Percentiles rank a stretch among this genome's conserved stretches.
These are phyloP conservation scores for Trichoderma sp. DNA, from an alignment of 2,329 filamentous ascomycete species.

Conservation along the genomic window DNA sequence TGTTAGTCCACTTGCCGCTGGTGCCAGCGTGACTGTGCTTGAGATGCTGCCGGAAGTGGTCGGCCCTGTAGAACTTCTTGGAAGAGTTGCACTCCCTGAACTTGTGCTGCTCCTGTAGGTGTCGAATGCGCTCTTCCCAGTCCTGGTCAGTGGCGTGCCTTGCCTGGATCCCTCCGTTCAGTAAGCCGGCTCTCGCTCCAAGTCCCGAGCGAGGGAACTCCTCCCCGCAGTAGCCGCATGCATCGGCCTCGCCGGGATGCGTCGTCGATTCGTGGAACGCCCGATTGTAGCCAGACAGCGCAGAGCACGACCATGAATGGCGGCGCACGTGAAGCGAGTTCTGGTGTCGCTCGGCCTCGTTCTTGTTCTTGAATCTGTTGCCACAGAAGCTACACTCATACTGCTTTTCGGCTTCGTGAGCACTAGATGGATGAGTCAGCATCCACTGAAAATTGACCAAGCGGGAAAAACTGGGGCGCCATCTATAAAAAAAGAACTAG, in stretches of 20 bases:
- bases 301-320: conserved; percentile 96
- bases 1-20: conserved; percentile 98
- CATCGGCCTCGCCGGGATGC: conserved; percentile 70
- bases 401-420: conserved; percentile 93
- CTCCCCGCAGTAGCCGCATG: conserved; percentile 93
- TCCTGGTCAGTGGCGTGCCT: conserved; percentile 73
- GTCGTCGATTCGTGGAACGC: conserved; percentile 84
- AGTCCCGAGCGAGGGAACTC: conserved; percentile 70
- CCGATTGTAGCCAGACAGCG: conserved; percentile 74
- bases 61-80: conserved; percentile 97
- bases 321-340: conserved; percentile 90
- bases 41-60: conserved; percentile 96
- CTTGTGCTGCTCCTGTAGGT: conserved; percentile 91
- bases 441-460: not conserved
- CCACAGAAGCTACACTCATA: conserved; percentile 92
- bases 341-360: conserved; percentile 94
- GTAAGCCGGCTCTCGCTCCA: conserved; percentile 40
- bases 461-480: not conserved
- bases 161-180: conserved; percentile 43
- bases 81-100: conserved; percentile 97
- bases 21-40: conserved; percentile 97
- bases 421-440: conserved; percentile 52
- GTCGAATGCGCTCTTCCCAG: conserved; percentile 84
- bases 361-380: conserved; percentile 98
- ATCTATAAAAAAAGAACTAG: not conserved